Evolutionary conservation across 2,329 filamentous ascomycete genomes (phyloP).

Genomic region (Fusarium nisikadoi): DNA sequence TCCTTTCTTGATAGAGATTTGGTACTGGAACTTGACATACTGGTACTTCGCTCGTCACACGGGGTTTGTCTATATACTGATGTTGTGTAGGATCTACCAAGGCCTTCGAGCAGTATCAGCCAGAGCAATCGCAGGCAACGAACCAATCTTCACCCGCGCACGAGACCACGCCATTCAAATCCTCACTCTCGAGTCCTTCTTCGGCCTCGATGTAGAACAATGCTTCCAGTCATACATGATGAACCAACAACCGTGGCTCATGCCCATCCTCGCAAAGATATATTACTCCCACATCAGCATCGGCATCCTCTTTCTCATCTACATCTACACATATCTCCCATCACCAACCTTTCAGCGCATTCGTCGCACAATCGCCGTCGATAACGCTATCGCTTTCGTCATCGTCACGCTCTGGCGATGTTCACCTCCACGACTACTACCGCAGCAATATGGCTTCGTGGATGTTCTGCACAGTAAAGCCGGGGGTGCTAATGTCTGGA

Average conservation of each 20-base stretch:
- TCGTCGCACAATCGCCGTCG: conserved; percentile 59
- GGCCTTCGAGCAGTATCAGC: conserved; percentile 56
- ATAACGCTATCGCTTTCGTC: conserved; percentile 60
- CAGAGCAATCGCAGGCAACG: conserved; percentile 52
- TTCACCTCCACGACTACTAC: conserved; percentile 60
- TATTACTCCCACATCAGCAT: conserved; percentile 60
- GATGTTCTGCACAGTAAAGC: conserved; percentile 55
- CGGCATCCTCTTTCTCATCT: conserved; percentile 58
- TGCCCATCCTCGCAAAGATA: conserved; percentile 53
- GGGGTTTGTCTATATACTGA: neutral
- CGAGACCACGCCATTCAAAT: conserved; percentile 54
- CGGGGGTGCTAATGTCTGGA: conserved; percentile 50
- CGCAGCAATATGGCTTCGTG: conserved; percentile 57
- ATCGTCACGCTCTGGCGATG: conserved; percentile 60
- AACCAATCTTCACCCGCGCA: conserved; percentile 52
- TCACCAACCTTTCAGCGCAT: conserved; percentile 53
- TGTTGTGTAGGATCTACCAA: conserved; percentile 53
- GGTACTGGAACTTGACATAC: conserved; percentile 53
- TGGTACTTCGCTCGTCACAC: conserved; percentile 32
- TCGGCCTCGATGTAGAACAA: conserved; percentile 55
- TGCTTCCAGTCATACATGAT: conserved; percentile 54
- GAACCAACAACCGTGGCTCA: conserved; percentile 49
- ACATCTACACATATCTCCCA: conserved; percentile 58
- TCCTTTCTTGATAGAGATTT: conserved; percentile 50
- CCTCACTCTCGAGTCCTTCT: conserved; percentile 50